These are phyloP conservation scores for Suillus subluteus DNA, from an alignment of 768 basidiomycete genomes.

Conservation along the genomic window DNA sequence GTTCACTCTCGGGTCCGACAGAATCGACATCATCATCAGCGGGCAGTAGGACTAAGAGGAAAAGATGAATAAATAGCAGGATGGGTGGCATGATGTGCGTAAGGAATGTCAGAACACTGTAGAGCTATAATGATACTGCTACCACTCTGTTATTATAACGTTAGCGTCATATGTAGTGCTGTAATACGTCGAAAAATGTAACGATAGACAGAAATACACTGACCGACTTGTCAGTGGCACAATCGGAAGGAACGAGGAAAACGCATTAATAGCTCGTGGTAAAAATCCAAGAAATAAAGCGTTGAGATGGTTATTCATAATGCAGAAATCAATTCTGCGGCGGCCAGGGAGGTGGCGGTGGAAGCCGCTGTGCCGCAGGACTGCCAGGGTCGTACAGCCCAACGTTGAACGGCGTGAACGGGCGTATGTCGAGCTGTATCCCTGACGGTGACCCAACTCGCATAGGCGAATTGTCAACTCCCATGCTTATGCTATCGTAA, in stretches of 20 bases:
- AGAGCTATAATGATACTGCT: constrained; percentile 1
- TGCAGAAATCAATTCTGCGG: constrained; percentile 6
- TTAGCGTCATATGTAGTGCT: constrained; percentile 10
- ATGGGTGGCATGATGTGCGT: constrained; percentile 1
- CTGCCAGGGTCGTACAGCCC: constrained; percentile 33
- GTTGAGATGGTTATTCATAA: not conserved
- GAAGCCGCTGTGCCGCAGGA: constrained; percentile 9
- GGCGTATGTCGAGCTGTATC: constrained; percentile 40
- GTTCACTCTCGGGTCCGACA: constrained; percentile 1
- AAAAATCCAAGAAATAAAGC: not conserved
- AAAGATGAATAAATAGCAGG: constrained; percentile 26
- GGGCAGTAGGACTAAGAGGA: constrained; percentile 31
- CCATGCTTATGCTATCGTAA: constrained; percentile 27
- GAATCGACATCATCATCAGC: constrained; percentile 7
- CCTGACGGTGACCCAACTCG: constrained; percentile 21
- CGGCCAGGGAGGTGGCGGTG: constrained; percentile 18
- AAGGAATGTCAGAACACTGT: constrained; percentile 2
- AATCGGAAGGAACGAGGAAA: not conserved
- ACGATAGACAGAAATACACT: constrained; percentile 2
- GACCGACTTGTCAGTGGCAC: not conserved
- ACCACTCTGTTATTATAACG: constrained; percentile 5
- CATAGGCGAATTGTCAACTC: constrained; percentile 34
- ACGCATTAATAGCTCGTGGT: not conserved
- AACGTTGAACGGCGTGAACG: constrained; percentile 52
- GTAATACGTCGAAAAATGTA: constrained; percentile 11